Evolutionary conservation across 176 grass and related monocot genomes (phyloP).

Genomic region (Musa itinerans): DNA sequence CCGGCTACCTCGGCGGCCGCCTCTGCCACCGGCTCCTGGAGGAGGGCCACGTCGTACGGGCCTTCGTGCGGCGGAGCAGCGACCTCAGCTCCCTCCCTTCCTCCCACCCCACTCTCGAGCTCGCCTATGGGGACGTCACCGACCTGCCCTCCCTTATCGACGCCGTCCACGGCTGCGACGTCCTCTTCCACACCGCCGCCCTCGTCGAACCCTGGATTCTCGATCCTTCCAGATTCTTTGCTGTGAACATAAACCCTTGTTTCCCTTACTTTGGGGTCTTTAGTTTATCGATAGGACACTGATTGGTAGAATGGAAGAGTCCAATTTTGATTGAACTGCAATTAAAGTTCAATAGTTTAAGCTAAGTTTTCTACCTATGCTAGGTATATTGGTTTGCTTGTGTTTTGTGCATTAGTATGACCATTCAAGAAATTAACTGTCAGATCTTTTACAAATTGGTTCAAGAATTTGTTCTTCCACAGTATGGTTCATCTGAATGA

Average conservation of each 20-base stretch:
- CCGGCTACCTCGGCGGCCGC: constrained; percentile 62
- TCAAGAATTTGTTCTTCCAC: background rate
- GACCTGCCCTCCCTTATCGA: constrained; percentile 55
- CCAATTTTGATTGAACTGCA: background rate
- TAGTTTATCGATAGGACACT: background rate
- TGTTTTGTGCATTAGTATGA: background rate
- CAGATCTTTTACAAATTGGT: background rate
- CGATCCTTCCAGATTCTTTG: constrained; percentile 57
- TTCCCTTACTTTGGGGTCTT: background rate
- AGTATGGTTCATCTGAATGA: background rate
- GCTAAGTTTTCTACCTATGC: background rate
- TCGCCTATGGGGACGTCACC: constrained; percentile 69
- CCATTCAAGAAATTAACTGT: background rate
- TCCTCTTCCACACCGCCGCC: constrained; percentile 69
- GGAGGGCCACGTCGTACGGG: constrained; percentile 55
- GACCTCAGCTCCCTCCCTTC: constrained; percentile 36
- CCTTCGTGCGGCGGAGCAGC: constrained; percentile 56
- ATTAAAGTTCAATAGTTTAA: background rate
- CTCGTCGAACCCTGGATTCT: constrained; percentile 79
- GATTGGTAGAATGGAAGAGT: background rate
- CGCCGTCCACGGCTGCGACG: constrained; percentile 51
- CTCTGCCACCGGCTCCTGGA: constrained; percentile 50
- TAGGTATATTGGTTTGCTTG: background rate
- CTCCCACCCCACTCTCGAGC: constrained; percentile 23
- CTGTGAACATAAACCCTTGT: constrained; percentile 19